A percentile compares a stretch with the other conserved stretches of the same genome.
These are phyloP conservation scores for Jimgerdemannia lactiflua DNA, from an alignment of 192 early-diverging fungal species.

Conservation along the genomic window DNA sequence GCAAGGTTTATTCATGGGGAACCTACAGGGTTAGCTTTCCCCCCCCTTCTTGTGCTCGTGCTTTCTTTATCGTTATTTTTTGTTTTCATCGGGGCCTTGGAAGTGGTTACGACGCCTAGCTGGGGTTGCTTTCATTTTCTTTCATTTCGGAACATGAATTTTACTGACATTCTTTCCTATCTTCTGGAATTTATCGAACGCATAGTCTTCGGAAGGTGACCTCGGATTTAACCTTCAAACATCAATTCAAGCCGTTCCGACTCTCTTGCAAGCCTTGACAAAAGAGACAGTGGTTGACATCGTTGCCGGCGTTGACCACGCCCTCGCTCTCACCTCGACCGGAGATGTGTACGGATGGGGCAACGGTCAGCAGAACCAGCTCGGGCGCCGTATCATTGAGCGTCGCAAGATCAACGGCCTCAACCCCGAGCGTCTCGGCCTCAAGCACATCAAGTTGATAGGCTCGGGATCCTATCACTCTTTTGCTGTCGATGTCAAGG, in stretches of 20 bases:
- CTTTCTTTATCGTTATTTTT: neutral
- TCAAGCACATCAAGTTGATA: constrained; percentile 57
- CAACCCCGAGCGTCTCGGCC: constrained; percentile 49
- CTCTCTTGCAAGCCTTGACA: constrained; percentile 51
- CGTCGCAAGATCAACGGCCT: constrained; percentile 68
- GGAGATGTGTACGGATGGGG: constrained; percentile 90
- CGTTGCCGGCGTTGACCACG: constrained; percentile 83
- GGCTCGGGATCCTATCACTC: constrained; percentile 84
- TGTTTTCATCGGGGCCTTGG: neutral
- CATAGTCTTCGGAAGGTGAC: constrained; percentile 76
- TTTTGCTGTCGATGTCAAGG: constrained; percentile 69
- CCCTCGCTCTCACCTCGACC: constrained; percentile 65
- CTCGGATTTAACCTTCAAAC: constrained; percentile 75
- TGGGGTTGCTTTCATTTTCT: no score
- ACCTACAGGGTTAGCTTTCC: constrained; percentile 58
- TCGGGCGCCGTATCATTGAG: constrained; percentile 78
- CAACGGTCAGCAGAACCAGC: constrained; percentile 83
- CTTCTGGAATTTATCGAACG: neutral
- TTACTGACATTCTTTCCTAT: neutral
- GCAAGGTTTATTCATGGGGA: constrained; percentile 86
- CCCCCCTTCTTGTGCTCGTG: no score
- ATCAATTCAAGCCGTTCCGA: constrained; percentile 59
- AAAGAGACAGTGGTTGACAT: constrained; percentile 69
- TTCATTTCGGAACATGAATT: no score
- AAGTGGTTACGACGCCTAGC: neutral